Base-by-base conservation (phyloP, 2,329 filamentous ascomycete genomes). In the Cordyceps fumosorosea region DNA sequence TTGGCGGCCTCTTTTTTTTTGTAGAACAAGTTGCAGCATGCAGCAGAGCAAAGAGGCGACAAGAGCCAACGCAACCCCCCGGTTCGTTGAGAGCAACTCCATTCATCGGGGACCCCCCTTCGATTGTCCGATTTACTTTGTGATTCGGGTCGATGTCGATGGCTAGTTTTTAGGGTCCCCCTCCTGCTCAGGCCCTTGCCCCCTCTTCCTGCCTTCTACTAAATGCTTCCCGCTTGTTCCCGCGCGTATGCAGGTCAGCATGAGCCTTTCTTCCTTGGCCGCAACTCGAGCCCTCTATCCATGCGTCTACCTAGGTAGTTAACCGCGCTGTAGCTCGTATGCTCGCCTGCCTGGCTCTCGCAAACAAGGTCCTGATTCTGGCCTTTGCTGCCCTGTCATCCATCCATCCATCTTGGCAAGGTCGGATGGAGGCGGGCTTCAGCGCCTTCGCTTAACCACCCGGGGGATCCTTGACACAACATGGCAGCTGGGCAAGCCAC, bases 91-190 rank as follows among this genome's bases (percentile, higher is more conserved):
- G 14, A 12, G 10, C 34, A 18, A n/a, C 14, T 37, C 52, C 32
- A 54, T n/a, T 32, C 34, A 54, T 54, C 52, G 52, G 10, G 11
- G 8, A 3, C 50, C 34, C 51, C 12, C 37, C 37, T 12, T 20
- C 53, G 54, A 56, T 56, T 56, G 8, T 47, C 54, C 54, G 54
- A 56, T 56, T 47, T 56, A 56, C 54, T 56, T 56, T 56, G 20
- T 56, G 54, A 56, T 56, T 55, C 47, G 42, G 42, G 11, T 32
- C 54, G 54, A 56, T 56, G 11, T 32, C 54, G 54, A 56, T 56
- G 54, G 34, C 54, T 45, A 56, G 42, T 40, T n/a, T 45, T 29
- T 45, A 40, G 54, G 40, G 10, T 26, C 11, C 26, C 34, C 22
- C 24, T 40, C 12, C 29, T 56, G 45, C 42, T 42, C 16, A 18